A percentile compares a stretch with the other conserved stretches of the same genome.
phyloP scores from a whole-genome alignment of 2,329 filamentous ascomycete genomes.

The Grosmannia penicillata region DNA sequence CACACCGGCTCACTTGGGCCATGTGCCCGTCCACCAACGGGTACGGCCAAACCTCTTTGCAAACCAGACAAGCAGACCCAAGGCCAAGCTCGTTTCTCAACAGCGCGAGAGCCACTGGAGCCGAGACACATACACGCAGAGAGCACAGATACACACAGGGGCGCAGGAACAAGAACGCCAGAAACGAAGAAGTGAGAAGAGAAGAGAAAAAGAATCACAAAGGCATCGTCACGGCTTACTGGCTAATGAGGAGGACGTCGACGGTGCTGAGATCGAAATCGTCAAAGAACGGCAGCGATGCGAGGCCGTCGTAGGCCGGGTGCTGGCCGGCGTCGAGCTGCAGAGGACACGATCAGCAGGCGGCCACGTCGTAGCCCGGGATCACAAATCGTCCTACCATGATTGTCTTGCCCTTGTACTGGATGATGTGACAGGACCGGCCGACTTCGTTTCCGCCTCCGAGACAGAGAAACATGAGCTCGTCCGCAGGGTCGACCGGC shows the following conservation, averaged over 20 bases:
- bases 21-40: too few species aligned
- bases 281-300: conserved; percentile 91
- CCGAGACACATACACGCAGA: too few species aligned
- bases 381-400: conserved; percentile 83
- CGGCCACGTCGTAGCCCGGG: too few species aligned
- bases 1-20: too few species aligned
- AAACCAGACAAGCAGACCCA: too few species aligned
- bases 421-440: conserved; percentile 90
- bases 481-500: conserved; percentile 81
- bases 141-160: too few species aligned
- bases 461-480: conserved; percentile 84
- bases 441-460: conserved; percentile 96
- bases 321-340: conserved; percentile 96
- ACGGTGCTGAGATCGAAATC: conserved; percentile 96
- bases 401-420: conserved; percentile 98
- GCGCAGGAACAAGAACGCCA: background rate
- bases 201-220: background rate
- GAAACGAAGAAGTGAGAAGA: background rate
- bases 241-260: conserved; percentile 93
- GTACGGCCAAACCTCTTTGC: too few species aligned
- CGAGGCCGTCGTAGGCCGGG: conserved; percentile 87
- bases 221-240: too few species aligned
- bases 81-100: too few species aligned
- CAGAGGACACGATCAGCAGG: background rate
- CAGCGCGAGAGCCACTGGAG: too few species aligned